phyloP scores from a whole-genome alignment of 495 filamentous ascomycete species.

The Penicillium waksmanii region DNA sequence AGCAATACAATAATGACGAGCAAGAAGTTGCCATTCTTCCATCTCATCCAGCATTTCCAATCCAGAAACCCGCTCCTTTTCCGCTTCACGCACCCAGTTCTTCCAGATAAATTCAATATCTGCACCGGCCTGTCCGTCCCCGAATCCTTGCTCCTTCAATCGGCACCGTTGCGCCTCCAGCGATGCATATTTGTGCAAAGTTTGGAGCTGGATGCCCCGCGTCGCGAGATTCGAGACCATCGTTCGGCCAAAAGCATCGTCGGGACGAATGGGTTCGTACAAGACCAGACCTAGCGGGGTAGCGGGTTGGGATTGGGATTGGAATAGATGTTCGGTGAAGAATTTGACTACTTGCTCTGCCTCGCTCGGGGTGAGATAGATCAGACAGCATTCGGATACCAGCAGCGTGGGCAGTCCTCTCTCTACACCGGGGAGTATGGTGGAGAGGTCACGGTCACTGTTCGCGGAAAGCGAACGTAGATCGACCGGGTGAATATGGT shows the following conservation, averaged over 20 bases:
- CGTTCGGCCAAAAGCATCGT: slow-evolving; percentile 82
- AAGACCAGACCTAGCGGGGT: slow-evolving; percentile 66
- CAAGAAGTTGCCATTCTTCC: slow-evolving; percentile 90
- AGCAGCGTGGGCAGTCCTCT: slow-evolving; percentile 73
- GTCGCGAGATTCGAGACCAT: slow-evolving; percentile 91
- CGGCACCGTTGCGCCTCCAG: slow-evolving; percentile 67
- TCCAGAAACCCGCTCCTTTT: slow-evolving; percentile 76
- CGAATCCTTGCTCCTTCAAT: slow-evolving; percentile 64
- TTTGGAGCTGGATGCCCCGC: slow-evolving; percentile 83
- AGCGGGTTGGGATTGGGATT: slow-evolving; percentile 8
- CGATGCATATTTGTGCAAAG: slow-evolving; percentile 69
- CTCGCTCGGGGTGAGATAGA: slow-evolving; percentile 71
- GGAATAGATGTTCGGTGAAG: slow-evolving; percentile 60
- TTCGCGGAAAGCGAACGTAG: slow-evolving; percentile 60
- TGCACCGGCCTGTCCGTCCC: slow-evolving; percentile 55
- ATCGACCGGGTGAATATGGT: slow-evolving; percentile 82
- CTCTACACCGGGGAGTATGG: slow-evolving; percentile 45
- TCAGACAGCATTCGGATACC: slow-evolving; percentile 91
- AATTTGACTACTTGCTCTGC: slow-evolving; percentile 67
- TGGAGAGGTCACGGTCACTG: slow-evolving; percentile 26
- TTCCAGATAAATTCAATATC: slow-evolving; percentile 79
- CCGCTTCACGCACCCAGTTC: slow-evolving; percentile 67
- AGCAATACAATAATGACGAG: slow-evolving; percentile 84
- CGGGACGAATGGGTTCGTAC: slow-evolving; percentile 85
- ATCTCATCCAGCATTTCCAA: slow-evolving; percentile 94